phyloP scores from a whole-genome alignment of 352 stramenopile species.

The Globisporangium ultimum region DNA sequence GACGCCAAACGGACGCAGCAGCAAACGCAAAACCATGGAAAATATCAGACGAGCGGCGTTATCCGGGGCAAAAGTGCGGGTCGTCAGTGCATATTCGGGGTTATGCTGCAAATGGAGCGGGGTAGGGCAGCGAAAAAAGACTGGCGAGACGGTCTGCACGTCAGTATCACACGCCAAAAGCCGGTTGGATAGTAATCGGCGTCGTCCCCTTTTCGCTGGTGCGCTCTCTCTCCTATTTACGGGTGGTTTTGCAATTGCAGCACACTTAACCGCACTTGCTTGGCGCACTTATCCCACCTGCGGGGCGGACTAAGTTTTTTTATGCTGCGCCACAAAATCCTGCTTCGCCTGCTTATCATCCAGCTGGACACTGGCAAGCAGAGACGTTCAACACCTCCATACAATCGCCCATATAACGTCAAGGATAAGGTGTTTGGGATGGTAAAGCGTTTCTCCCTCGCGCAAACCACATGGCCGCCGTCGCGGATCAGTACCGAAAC shows the following conservation, averaged over 20 bases:
- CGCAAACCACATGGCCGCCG: constrained; percentile 9
- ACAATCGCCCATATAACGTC: not conserved
- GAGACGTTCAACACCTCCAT: not conserved
- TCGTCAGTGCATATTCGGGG: not conserved
- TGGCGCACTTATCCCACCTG: constrained; percentile 12
- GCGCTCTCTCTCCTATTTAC: not conserved
- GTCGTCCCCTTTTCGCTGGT: not conserved
- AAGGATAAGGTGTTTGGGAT: constrained; percentile 21
- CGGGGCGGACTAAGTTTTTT: constrained; percentile 5
- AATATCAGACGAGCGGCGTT: not conserved
- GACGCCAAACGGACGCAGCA: too few relatives aligned
- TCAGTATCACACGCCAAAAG: not conserved
- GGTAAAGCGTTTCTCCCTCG: constrained; percentile 4
- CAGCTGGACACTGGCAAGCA: constrained; percentile 2
- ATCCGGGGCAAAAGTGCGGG: not conserved
- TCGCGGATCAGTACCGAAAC: not conserved
- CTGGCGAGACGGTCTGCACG: not conserved
- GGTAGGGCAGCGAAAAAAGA: not conserved
- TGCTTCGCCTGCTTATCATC: constrained; percentile 6
- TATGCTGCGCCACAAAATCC: too few relatives aligned
- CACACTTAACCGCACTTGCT: not conserved
- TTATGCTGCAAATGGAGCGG: not conserved
- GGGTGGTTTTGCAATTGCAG: not conserved
- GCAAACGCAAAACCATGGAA: not conserved
- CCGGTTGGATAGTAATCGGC: not conserved